Base-by-base conservation (phyloP, 116 monocot genomes). In the Zostera marina region DNA sequence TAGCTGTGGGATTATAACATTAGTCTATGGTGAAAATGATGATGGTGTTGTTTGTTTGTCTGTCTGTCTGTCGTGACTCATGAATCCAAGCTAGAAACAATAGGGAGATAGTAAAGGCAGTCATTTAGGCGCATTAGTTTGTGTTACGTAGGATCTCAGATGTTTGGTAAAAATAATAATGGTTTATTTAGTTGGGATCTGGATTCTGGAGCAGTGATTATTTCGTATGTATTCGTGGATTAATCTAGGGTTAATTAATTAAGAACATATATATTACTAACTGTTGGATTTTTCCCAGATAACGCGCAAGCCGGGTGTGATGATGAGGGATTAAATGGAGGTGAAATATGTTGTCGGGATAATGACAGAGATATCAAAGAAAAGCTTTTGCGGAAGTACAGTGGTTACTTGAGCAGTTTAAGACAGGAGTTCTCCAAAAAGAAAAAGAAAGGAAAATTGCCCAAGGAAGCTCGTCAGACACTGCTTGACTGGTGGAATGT, bases 361-460 rank as follows among this genome's bases (percentile, higher is more conserved):
- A 75, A 75, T 63, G 72, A 71, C 51, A 66, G 66, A 47, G 80
- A 80, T 42, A 68, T 80, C 20, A 80, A 76, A 69, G 74, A 69
- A 44, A 69, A 75, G 52, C 76, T 80, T 21, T 65, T 80, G 11
- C 80, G 80, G 53, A 80, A 66, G 65, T 80, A 80, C 17, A 76
- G 76, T 21, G 76, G 80, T 11, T 80, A 80, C 52, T 49, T 80
- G 20, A 72, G 80, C 44, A 72, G 66, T 48, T 63, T 80, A 56
- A 80, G 72, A 62, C 65, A 80, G 57, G 72, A 80, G 51, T 80
- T 80, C 40, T 76, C 76, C 5, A 80, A 80, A 66, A 80, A 76
- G 65, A 80, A 72, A 53, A 80, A 80, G 72, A 80, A 80, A 69
- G 80, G 80, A 40, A 79, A 79, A 62, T 62, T 79, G 3, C 79